phyloP scores from a whole-genome alignment of 2,329 filamentous ascomycete species.

The Pseudohalonectria lignicola region DNA sequence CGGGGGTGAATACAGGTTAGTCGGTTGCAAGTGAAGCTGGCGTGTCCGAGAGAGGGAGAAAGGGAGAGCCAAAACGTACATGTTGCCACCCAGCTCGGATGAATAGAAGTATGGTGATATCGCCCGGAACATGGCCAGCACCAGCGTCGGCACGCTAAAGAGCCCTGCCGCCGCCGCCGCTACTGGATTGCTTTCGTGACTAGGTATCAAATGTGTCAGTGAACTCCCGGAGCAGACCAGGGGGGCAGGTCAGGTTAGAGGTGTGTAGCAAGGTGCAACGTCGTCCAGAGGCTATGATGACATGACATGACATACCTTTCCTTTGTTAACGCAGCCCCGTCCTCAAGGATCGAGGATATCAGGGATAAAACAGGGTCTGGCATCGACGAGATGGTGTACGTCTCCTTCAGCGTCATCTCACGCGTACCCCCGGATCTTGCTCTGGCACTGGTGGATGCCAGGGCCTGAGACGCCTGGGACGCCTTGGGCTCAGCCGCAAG shows the following conservation, averaged over 20 bases:
- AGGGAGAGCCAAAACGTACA: conserved; percentile 34
- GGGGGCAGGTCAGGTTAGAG: too few species aligned
- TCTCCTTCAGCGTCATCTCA: conserved; percentile 72
- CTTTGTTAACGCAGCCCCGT: conserved; percentile 48
- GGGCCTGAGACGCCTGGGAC: too few species aligned
- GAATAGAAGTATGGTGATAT: conserved; percentile 66
- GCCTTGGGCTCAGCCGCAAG: too few species aligned
- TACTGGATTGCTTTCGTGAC: conserved; percentile 42
- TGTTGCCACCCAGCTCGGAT: conserved; percentile 48
- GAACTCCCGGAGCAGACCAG: too few species aligned
- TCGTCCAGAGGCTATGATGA: neutral
- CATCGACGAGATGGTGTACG: conserved; percentile 79
- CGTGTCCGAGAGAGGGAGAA: neutral
- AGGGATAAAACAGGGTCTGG: conserved; percentile 66
- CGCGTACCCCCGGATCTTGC: conserved; percentile 34
- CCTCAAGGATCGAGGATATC: conserved; percentile 48
- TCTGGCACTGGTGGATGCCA: too few species aligned
- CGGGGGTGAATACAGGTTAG: too few species aligned
- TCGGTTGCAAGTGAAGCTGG: too few species aligned
- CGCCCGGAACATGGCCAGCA: conserved; percentile 69
- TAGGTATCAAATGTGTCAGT: too few species aligned
- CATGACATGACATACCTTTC: conserved; percentile 28
- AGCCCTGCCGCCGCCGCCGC: conserved; percentile 57
- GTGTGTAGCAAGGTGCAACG: too few species aligned
- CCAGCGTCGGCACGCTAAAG: conserved; percentile 60